phyloP scores from a whole-genome alignment of 306 rosid species.

The Corylus avellana region DNA sequence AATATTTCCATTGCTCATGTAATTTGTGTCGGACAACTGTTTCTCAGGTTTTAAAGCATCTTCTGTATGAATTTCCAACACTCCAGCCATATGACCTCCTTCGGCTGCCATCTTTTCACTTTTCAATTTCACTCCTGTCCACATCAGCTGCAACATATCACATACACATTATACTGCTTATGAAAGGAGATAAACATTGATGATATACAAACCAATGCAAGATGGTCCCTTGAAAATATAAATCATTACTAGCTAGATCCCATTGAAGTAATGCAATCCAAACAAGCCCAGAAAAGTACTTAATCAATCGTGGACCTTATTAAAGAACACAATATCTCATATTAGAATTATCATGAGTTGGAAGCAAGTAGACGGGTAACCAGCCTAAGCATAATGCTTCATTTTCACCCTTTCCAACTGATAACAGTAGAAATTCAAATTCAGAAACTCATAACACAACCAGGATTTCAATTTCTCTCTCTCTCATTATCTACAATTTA shows the following conservation, averaged over 20 bases:
- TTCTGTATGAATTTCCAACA: slow-evolving; percentile 37
- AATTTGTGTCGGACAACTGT: slow-evolving; percentile 29
- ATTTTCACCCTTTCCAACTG: not conserved
- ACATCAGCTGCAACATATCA: slow-evolving; percentile 38
- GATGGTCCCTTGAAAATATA: not conserved
- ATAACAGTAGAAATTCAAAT: not conserved
- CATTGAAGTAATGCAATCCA: slow-evolving; percentile 4
- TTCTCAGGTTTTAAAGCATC: slow-evolving; percentile 38
- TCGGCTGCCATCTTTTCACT: slow-evolving; percentile 40
- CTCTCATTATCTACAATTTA: not conserved
- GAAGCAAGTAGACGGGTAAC: not conserved
- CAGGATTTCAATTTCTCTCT: not conserved
- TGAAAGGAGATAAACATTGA: not conserved
- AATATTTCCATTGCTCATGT: slow-evolving; percentile 38
- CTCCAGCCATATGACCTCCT: slow-evolving; percentile 41
- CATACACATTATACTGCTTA: slow-evolving; percentile 4
- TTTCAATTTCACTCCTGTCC: slow-evolving; percentile 23
- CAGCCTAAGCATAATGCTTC: not conserved
- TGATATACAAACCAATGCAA: not conserved
- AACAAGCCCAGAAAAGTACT: not conserved
- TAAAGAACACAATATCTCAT: not conserved
- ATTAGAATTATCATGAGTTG: not conserved
- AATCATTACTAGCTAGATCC: not conserved
- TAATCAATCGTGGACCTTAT: not conserved
- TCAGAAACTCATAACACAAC: not conserved